Conservation (phyloP, 2,329 filamentous ascomycete species). For the Exophiala lecanii-corni region DNA sequence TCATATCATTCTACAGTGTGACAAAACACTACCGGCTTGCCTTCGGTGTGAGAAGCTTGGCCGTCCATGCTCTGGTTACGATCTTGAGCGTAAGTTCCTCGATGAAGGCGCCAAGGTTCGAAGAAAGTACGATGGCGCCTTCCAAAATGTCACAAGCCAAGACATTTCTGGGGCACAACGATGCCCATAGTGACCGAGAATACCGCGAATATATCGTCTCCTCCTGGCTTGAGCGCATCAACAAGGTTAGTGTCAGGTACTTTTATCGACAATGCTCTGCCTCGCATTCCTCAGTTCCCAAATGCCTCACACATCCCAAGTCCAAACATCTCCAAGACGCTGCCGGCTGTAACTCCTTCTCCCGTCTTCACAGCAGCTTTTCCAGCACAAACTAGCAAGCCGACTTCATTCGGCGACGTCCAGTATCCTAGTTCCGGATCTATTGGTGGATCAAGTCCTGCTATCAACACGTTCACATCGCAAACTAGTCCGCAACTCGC, state of each 20-base stretch:
- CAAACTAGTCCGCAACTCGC: not conserved
- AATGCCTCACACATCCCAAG: not conserved
- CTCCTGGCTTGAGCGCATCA: not conserved
- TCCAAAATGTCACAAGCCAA: constrained; percentile 12
- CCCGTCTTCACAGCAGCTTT: not conserved
- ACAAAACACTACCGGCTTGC: constrained; percentile 37
- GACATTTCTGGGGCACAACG: too few relatives aligned
- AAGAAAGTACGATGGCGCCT: constrained; percentile 26
- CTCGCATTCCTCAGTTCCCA: not conserved
- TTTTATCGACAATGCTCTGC: not conserved
- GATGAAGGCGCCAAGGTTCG: constrained; percentile 40
- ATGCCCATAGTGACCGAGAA: not conserved
- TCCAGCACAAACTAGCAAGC: not conserved
- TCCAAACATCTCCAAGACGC: not conserved
- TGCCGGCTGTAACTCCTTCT: not conserved
- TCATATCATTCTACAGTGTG: constrained; percentile 31
- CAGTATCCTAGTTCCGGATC: not conserved
- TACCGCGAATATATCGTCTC: not conserved
- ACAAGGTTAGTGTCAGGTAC: not conserved
- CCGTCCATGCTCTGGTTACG: constrained; percentile 39
- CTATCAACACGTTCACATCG: too few relatives aligned
- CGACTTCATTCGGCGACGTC: not conserved
- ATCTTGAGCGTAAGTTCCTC: constrained; percentile 41
- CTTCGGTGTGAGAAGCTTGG: constrained; percentile 35
- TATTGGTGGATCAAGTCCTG: too few relatives aligned